phyloP scores from a whole-genome alignment of 108 stramenopile genomes.

The Cyclotella cryptica region DNA sequence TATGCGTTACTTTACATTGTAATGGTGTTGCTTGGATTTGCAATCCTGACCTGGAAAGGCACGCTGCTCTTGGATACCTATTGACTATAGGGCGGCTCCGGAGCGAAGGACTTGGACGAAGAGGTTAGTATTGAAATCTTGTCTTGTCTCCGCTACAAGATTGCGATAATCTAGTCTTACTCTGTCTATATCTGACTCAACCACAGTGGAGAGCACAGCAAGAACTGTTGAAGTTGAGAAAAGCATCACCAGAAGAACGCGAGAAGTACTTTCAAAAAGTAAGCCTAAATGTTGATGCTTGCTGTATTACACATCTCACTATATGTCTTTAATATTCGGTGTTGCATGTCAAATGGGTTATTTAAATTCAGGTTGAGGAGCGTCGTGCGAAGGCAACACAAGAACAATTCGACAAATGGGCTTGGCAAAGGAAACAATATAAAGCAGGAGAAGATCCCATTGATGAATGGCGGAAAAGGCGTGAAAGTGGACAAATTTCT shows the following conservation, averaged over 20 bases:
- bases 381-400: slow-evolving; percentile 68
- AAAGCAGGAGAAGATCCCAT: slow-evolving; percentile 87
- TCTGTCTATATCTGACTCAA: not conserved
- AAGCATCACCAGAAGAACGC: slow-evolving; percentile 65
- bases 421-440: slow-evolving; percentile 87
- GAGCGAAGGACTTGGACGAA: slow-evolving; percentile 52
- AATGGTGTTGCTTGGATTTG: too few species aligned
- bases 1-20: not conserved
- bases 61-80: not conserved
- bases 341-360: too few species aligned
- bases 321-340: not conserved
- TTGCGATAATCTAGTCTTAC: too few species aligned
- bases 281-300: not conserved
- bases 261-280: slow-evolving; percentile 81
- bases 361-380: slow-evolving; percentile 52
- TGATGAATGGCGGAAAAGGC: slow-evolving; percentile 87
- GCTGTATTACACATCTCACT: not conserved
- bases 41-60: too few species aligned
- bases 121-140: slow-evolving; percentile 20
- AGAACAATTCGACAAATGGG: slow-evolving; percentile 86
- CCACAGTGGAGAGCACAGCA: slow-evolving; percentile 80
- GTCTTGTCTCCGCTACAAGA: not conserved
- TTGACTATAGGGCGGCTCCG: slow-evolving; percentile 35
- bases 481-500: slow-evolving; percentile 72
- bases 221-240: slow-evolving; percentile 70